phyloP scores from a whole-genome alignment of 176 grass and related monocot genomes.

The Cenchrus purpureus region DNA sequence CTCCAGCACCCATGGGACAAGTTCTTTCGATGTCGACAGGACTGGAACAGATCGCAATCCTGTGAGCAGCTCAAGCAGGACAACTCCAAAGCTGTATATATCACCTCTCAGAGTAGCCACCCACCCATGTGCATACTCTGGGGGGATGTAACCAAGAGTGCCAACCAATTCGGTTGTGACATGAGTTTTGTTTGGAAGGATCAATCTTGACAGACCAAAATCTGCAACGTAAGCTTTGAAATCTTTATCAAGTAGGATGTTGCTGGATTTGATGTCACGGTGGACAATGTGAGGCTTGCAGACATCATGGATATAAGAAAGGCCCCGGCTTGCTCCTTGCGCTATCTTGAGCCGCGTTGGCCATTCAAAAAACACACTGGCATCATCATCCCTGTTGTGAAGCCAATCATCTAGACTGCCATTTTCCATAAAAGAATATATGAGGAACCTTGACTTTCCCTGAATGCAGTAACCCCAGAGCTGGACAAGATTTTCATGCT shows the following conservation, averaged over 20 bases:
- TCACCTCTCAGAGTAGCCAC: conserved; percentile 73
- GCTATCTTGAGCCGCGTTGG: conserved; percentile 52
- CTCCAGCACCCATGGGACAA: conserved; percentile 58
- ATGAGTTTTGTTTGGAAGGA: conserved; percentile 64
- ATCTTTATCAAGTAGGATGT: conserved; percentile 67
- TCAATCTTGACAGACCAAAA: conserved; percentile 69
- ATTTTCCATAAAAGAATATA: conserved; percentile 26
- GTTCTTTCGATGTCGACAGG: conserved; percentile 50
- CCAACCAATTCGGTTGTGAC: conserved; percentile 75
- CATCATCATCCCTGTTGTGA: conserved; percentile 51
- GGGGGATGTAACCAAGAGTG: conserved; percentile 76
- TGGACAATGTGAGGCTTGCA: conserved; percentile 73
- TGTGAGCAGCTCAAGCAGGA: conserved; percentile 68
- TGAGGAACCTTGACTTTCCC: not conserved
- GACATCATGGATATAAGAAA: conserved; percentile 61
- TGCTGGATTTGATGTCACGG: conserved; percentile 83
- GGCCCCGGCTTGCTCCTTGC: conserved; percentile 45
- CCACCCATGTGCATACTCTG: conserved; percentile 69
- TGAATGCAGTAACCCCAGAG: not conserved
- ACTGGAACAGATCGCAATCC: conserved; percentile 53
- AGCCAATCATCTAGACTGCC: conserved; percentile 77
- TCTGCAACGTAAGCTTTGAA: conserved; percentile 71
- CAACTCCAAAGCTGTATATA: conserved; percentile 75
- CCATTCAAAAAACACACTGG: conserved; percentile 53
- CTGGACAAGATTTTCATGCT: not conserved